These are phyloP conservation scores for Austroboletus olivaceoglutinosus DNA, from an alignment of 1,284 basidiomycete species.

Conservation along the genomic window DNA sequence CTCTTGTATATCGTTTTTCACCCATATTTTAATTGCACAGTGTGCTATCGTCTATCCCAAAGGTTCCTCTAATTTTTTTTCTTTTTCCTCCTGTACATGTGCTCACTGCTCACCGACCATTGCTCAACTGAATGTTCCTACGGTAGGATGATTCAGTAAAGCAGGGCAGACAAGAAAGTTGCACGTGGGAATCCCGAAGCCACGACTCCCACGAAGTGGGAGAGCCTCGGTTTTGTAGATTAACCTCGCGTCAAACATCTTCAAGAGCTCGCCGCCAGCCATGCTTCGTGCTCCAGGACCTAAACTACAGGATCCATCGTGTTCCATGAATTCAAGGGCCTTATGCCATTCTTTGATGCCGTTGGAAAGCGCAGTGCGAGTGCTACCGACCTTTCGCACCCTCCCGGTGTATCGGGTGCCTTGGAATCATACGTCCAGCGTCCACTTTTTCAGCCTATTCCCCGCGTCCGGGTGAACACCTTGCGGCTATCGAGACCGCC, in stretches of 20 bases:
- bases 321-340: not conserved
- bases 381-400: not conserved
- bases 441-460: not conserved
- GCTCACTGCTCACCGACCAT: no score
- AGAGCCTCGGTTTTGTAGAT: no score
- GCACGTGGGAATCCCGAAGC: no score
- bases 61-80: no score
- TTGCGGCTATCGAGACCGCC: not conserved
- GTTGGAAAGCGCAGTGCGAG: not conserved
- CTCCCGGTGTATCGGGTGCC: not conserved
- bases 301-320: not conserved
- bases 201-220: no score
- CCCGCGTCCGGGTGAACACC: not conserved
- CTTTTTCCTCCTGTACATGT: no score
- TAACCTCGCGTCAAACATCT: not conserved
- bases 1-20: not conserved
- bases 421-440: not conserved
- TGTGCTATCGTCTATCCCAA: no score
- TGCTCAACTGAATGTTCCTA: no score
- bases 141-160: no score
- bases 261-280: not conserved
- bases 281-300: not conserved
- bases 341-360: not conserved
- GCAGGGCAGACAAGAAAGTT: no score
- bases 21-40: no score